These are phyloP conservation scores for Fusarium sp. DNA, from an alignment of 2,329 filamentous ascomycete species.

Conservation along the genomic window DNA sequence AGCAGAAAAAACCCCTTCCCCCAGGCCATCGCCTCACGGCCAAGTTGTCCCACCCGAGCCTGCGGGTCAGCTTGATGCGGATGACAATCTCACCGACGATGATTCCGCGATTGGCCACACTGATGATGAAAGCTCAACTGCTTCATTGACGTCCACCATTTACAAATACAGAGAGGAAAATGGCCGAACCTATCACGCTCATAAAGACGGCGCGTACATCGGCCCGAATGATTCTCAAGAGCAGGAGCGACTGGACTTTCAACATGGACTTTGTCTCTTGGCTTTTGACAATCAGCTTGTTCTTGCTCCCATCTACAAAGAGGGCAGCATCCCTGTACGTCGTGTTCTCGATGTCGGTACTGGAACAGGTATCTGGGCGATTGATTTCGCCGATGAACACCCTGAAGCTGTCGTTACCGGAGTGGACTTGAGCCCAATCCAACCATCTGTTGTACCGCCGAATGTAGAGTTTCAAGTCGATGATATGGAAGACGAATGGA, in stretches of 20 bases:
- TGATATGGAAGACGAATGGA: conserved; percentile 43
- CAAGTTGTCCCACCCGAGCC: conserved; percentile 1
- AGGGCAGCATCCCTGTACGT: neutral
- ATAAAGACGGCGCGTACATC: conserved; percentile 38
- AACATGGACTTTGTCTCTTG: conserved; percentile 39
- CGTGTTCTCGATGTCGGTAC: conserved; percentile 44
- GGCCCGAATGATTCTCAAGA: conserved; percentile 20
- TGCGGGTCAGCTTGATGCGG: conserved; percentile 5
- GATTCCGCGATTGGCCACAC: conserved; percentile 6
- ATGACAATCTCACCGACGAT: conserved; percentile 1
- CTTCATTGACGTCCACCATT: conserved; percentile 33
- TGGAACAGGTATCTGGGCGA: conserved; percentile 43
- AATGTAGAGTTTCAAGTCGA: conserved; percentile 43
- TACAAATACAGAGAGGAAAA: conserved; percentile 41
- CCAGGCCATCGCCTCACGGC: neutral
- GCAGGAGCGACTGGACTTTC: conserved; percentile 35
- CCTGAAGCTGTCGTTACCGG: conserved; percentile 27
- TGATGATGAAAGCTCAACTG: conserved; percentile 21
- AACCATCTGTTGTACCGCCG: conserved; percentile 34
- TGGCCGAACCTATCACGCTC: conserved; percentile 44
- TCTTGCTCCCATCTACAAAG: conserved; percentile 24
- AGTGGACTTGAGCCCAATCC: conserved; percentile 37
- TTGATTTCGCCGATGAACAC: conserved; percentile 41
- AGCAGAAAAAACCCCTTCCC: neutral
- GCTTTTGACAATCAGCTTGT: conserved; percentile 43